Evolutionary conservation across 1,139 yeast species (phyloP), one percentile per base, ranked within the genome.

Genomic region (Yamadazyma atlantica): DNA sequence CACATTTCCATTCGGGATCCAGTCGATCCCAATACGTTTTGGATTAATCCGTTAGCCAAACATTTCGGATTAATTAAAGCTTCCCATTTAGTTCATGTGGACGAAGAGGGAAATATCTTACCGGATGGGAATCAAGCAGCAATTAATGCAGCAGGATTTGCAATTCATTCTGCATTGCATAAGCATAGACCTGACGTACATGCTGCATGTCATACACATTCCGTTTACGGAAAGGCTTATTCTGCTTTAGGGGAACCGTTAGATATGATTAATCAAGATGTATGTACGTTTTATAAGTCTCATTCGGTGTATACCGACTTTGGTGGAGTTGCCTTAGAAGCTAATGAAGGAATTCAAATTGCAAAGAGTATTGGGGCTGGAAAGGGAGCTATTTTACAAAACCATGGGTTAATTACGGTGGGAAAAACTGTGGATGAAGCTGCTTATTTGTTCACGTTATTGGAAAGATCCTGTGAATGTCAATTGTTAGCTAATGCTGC

Each of bases 361-460:
- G 92, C 94, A 7, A 60, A 64, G 33, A 82, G 89, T 1, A 60
- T 84, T 35, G 92, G 90, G 10, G 59, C 69, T 41, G 80, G 80
- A 33, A 78, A 79, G 45, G 85, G 77, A 4, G 74, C 81, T 19
- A 81, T 86, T 47, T 69, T 86, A 49, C 85, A 79, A 54, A 86
- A 85, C 62, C 95, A 86, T 55, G 95, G 95, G 11, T 69, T 85
- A 29, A 60, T 86, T 47, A 85, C 95, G 1, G 86, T 82, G 3
- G 95, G 95, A 8, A 47, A 64, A 25, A 85, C 90, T 1, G 86
- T 85, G 9, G 95, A 85, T 53, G 95, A 85, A 62, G 95, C 95
- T 2, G 92, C 92, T 2, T 81, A 79, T 53, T 59, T 84, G 42
- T 85, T 79, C 58, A 73, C 82, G 0, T 64, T 83, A 43, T 65